A percentile compares a stretch with the other conserved stretches of the same genome.
These are phyloP conservation scores for Leccinum ochraceum DNA, from an alignment of 768 basidiomycete genomes.

Conservation along the genomic window DNA sequence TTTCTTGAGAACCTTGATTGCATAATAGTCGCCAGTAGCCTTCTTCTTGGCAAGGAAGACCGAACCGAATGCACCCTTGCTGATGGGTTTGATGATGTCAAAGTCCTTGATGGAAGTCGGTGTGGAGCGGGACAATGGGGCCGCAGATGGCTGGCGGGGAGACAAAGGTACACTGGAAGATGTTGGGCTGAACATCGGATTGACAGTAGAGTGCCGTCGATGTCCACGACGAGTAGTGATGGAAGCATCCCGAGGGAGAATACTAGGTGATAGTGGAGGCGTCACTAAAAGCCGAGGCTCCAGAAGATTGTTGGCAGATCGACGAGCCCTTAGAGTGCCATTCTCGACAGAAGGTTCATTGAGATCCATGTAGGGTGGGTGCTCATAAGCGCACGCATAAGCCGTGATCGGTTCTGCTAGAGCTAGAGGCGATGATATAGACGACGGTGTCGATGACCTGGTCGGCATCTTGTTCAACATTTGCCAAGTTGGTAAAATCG, in stretches of 20 bases:
- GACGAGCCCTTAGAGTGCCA: constrained; percentile 59
- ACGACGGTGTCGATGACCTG: constrained; percentile 85
- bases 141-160: constrained; percentile 79
- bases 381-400: constrained; percentile 57
- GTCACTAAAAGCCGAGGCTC: constrained; percentile 69
- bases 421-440: constrained; percentile 84
- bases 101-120: constrained; percentile 98
- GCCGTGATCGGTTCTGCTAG: constrained; percentile 84
- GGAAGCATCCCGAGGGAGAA: constrained; percentile 53
- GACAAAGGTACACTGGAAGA: constrained; percentile 63
- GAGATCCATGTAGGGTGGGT: constrained; percentile 64
- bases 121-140: constrained; percentile 74
- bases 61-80: constrained; percentile 97
- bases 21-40: constrained; percentile 96
- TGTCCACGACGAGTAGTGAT: constrained; percentile 52
- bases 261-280: constrained; percentile 67
- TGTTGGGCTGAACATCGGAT: constrained; percentile 60
- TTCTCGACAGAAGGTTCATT: constrained; percentile 47
- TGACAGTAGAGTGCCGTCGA: constrained; percentile 73
- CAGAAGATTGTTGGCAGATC: constrained; percentile 64
- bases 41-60: constrained; percentile 99
- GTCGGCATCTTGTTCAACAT: constrained; percentile 55
- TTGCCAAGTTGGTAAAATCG: constrained; percentile 47
- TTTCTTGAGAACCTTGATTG: constrained; percentile 99
- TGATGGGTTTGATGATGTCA: constrained; percentile 98